Base-by-base conservation (phyloP, 2,329 filamentous ascomycete genomes). In the Aureobasidium subglaciale region DNA sequence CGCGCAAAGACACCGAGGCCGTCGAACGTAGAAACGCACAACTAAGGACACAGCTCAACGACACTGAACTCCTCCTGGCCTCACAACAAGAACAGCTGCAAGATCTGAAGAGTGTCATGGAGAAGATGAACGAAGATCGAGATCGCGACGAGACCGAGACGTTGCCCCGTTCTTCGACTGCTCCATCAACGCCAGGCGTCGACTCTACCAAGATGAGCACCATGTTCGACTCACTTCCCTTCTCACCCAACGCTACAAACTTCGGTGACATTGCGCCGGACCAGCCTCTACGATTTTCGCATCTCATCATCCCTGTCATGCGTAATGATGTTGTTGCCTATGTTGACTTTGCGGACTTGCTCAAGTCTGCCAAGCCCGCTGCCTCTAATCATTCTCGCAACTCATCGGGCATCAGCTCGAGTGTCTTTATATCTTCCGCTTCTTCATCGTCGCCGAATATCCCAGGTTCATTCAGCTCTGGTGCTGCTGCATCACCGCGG, bases 41-140 rank as follows among this genome's bases (percentile, higher is more conserved):
- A 70, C 79, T 97, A 50, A 88, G 84, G 65, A 80, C 86, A 24
- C 91, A 97, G 70, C 78, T 99, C 53, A 83, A 83, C 56, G 92
- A 99, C 68, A 92, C 88, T 0, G 90, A 97, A 70, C 79, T 81
- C 22, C 79, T 99, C 16, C 80, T 99, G 59, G 84, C 84, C 57
- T 96, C 89, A 1, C 90, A 97, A 64, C 91, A 96, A 67, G 91
- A 97, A 69, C 93, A 99, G 69, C 77, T 99, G 2, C 80, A 87
- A 2, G 88, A 97, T 70, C 81, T 99, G 60, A 99, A 99, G 72
- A 78, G 82, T 18, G 90, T 96, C 60, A 89, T 99, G 84, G 90
- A 96, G 71, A 85, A 86, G 63, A 88, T 96, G 83, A 81, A 79
- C 22, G 77, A 82, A 11, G 83, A 93, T 62, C 87, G 95, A 62